Evolutionary conservation across 139 green algal genomes (phyloP).

Genomic region (Coelastrella sp.): DNA sequence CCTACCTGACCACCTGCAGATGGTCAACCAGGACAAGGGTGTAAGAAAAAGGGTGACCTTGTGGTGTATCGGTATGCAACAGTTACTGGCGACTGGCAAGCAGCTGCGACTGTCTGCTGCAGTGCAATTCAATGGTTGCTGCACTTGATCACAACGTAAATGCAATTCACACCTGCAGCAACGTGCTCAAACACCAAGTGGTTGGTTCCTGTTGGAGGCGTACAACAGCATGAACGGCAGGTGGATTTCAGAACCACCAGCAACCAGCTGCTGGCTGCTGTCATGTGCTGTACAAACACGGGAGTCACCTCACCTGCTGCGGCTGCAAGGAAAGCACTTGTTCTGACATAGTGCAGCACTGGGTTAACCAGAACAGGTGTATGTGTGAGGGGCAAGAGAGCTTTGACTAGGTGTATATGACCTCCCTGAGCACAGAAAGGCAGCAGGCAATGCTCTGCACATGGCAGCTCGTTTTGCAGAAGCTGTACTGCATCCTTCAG

Average conservation of each 20-base stretch:
- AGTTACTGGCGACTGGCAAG: no score
- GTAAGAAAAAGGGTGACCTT: no score
- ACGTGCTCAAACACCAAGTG: no score
- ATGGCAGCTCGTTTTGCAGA: slow-evolving; percentile 17
- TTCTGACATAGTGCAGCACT: slow-evolving; percentile 25
- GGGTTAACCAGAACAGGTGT: not conserved
- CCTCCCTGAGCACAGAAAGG: slow-evolving; percentile 29
- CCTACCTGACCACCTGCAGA: slow-evolving; percentile 17
- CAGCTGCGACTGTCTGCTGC: no score
- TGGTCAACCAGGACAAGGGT: not conserved
- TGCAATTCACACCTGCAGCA: no score
- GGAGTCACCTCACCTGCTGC: slow-evolving; percentile 8
- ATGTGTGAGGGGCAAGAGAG: not conserved
- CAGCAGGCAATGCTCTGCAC: slow-evolving; percentile 39
- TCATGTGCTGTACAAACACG: not conserved
- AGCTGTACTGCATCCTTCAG: not conserved
- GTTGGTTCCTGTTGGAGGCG: not conserved
- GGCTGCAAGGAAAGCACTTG: slow-evolving; percentile 35
- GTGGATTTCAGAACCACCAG: not conserved
- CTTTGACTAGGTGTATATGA: slow-evolving; percentile 1
- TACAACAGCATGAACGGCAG: not conserved
- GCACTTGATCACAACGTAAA: no score
- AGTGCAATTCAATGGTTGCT: no score
- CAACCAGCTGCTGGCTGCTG: not conserved
- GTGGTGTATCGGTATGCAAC: no score